These are phyloP conservation scores for Microbotryum violaceum DNA, from an alignment of 1,284 basidiomycete species.

Conservation along the genomic window DNA sequence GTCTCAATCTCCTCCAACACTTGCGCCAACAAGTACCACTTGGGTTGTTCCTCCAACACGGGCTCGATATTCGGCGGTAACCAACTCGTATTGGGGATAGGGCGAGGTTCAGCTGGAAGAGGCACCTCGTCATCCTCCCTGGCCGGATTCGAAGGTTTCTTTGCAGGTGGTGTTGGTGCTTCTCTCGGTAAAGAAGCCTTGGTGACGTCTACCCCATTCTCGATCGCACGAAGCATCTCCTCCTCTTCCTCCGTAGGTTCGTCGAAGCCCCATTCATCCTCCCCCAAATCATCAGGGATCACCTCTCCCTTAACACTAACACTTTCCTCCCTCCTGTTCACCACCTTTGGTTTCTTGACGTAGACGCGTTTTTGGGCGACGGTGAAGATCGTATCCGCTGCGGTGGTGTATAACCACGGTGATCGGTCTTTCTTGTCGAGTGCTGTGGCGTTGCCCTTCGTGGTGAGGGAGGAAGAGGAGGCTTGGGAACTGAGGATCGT, in stretches of 20 bases:
- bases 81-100: slow-evolving; percentile 45
- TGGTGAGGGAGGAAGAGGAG: slow-evolving; percentile 25
- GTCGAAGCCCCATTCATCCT: slow-evolving; percentile 23
- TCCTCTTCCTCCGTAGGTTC: slow-evolving; percentile 24
- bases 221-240: slow-evolving; percentile 8
- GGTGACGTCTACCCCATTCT: slow-evolving; percentile 35
- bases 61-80: slow-evolving; percentile 73
- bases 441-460: slow-evolving; percentile 1
- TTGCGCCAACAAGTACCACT: slow-evolving; percentile 81
- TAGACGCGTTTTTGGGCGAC: slow-evolving; percentile 76
- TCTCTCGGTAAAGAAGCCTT: slow-evolving; percentile 28
- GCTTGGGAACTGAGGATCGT: slow-evolving; percentile 71
- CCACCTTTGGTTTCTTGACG: slow-evolving; percentile 45
- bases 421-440: slow-evolving; percentile 54
- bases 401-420: slow-evolving; percentile 79
- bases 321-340: slow-evolving; percentile 38
- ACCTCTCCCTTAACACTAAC: slow-evolving; percentile 16
- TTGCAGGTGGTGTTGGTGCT: not conserved
- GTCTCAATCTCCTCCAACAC: slow-evolving; percentile 87
- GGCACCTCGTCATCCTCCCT: slow-evolving; percentile 8
- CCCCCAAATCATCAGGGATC: slow-evolving; percentile 37
- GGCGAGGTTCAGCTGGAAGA: not conserved
- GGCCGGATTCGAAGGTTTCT: not conserved
- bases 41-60: slow-evolving; percentile 86
- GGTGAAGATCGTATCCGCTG: slow-evolving; percentile 78